Evolutionary conservation across 768 basidiomycete species (phyloP), one percentile per base, ranked within the genome.

Genomic region (Xerocomellus dryophilus): DNA sequence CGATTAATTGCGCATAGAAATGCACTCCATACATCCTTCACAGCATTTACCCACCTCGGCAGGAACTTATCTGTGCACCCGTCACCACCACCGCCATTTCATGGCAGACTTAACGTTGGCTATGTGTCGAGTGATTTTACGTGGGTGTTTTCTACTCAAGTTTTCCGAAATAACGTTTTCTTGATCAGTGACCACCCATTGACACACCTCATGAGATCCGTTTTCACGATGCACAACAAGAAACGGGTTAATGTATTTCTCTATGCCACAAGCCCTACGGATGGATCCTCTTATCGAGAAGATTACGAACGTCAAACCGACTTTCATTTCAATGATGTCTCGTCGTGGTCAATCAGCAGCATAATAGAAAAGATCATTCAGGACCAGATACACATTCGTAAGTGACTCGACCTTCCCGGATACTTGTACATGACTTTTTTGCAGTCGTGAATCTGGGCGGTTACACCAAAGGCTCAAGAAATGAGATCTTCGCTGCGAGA

Each of bases 191-290:
- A 81, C 54, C 79, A 81, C 50, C 80, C 79, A 12, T 65, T 81
- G 43, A 72, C 78, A 21, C 79, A 81, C 57, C 71, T 81, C 47
- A 81, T 79, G 77, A 78, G 78, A 57, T 76, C 74, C 15, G 78
- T 77, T 39, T 81, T 81, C 56, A 61, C 68, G 15, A 65, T 77
- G 56, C 78, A 81, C 58, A 66, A 78, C 60, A 61, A 51, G 20
- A 46, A 59, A n/a, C 65, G 59, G 2, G 78, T 80, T 62, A 71
- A 71, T 21, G 61, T 80, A 6, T 77, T 66, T 52, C 70, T 78
- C 32, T 81, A 81, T 57, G 80, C 80, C 10, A 79, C 78, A 15
- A 77, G 74, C 49, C 64, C 74, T n/a, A 71, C 75, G 35, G 79
- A 81, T 55, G 73, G 73, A 20, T 77, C 78, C 6, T 51, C 65